Evolutionary conservation across 2,329 filamentous ascomycete species (phyloP).

Genomic region (Lecanosticta acicola): DNA sequence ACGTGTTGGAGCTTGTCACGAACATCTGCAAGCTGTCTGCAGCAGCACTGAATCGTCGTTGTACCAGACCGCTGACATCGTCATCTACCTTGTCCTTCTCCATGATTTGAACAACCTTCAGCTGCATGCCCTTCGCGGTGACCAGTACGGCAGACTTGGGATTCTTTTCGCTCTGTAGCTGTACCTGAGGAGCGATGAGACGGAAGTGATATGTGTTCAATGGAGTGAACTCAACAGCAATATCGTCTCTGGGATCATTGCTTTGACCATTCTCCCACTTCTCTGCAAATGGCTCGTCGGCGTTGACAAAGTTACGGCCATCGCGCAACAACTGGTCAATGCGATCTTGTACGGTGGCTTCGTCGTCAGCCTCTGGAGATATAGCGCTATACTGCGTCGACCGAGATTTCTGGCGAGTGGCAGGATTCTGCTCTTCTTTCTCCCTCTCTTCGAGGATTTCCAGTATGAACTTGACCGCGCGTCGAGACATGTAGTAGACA

Average conservation of each 20-base stretch:
- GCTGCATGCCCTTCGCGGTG: conserved; percentile 94
- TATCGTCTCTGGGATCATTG: conserved; percentile 54
- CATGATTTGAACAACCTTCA: conserved; percentile 97
- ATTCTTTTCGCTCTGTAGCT: conserved; percentile 97
- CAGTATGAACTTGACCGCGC: conserved; percentile 94
- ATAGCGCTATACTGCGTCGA: conserved; percentile 25
- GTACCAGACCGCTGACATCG: conserved; percentile 88
- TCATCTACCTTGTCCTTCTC: conserved; percentile 91
- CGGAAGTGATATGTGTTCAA: conserved; percentile 93
- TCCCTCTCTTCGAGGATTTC: conserved; percentile 95
- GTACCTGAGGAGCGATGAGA: conserved; percentile 93
- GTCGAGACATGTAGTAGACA: conserved; percentile 92
- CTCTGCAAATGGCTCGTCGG: conserved; percentile 52
- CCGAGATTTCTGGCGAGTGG: conserved; percentile 22
- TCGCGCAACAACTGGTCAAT: conserved; percentile 83
- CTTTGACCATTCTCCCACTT: conserved; percentile 35
- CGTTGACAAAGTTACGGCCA: conserved; percentile 72
- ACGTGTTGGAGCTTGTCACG: conserved; percentile 88
- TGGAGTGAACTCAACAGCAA: conserved; percentile 79
- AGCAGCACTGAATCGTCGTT: conserved; percentile 84
- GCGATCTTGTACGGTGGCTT: conserved; percentile 69
- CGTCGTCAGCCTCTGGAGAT: conserved; percentile 51
- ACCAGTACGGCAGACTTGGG: conserved; percentile 94
- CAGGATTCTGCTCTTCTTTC: conserved; percentile 53
- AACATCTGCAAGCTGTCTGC: conserved; percentile 99